These are phyloP conservation scores for Schizothecium vesticola DNA, from an alignment of 495 filamentous ascomycete genomes.

Conservation along the genomic window DNA sequence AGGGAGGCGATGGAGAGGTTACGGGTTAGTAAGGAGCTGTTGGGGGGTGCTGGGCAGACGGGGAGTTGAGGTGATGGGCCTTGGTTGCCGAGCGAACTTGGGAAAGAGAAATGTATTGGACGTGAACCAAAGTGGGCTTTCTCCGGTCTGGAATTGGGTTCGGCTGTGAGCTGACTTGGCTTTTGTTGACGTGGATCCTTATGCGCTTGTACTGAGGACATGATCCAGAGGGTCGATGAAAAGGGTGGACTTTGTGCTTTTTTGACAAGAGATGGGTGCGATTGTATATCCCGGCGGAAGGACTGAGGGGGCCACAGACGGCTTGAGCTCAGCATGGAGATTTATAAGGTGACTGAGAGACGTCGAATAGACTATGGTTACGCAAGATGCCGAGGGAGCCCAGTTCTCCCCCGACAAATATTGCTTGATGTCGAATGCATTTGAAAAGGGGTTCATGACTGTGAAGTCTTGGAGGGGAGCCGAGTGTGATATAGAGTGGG, in stretches of 20 bases:
- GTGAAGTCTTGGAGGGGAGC: not conserved
- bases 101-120: not conserved
- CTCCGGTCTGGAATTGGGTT: not conserved
- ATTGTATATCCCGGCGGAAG: not conserved
- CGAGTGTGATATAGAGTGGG: not conserved
- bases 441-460: not conserved
- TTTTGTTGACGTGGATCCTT: not conserved
- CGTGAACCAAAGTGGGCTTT: not conserved
- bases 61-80: not conserved
- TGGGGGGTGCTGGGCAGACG: not conserved
- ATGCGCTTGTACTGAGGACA: not conserved
- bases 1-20: conserved; percentile 40
- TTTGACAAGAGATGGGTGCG: not conserved
- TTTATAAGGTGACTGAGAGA: not conserved
- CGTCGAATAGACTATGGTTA: not conserved
- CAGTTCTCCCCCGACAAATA: too few relatives aligned
- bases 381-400: not conserved
- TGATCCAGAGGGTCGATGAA: not conserved
- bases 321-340: not conserved
- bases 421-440: not conserved
- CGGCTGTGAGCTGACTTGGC: not conserved
- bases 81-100: too few relatives aligned
- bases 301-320: too few relatives aligned
- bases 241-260: not conserved
- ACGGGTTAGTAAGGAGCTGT: conserved; percentile 35